Evolutionary conservation across 2,329 filamentous ascomycete genomes (phyloP).

Genomic region (Eurotiales sp.): DNA sequence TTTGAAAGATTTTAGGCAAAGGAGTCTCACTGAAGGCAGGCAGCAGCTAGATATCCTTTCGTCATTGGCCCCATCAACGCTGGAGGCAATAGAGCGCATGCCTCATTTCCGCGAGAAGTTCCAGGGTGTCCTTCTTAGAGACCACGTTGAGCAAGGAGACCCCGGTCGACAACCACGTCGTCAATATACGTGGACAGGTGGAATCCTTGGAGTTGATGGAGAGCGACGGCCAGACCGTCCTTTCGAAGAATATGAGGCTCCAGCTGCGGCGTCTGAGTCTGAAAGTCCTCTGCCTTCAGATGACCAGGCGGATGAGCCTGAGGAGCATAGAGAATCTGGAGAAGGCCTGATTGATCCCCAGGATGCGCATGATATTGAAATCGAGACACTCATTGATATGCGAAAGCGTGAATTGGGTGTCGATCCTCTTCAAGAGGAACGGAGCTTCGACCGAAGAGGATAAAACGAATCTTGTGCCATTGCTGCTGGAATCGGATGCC

Average conservation of each 20-base stretch:
- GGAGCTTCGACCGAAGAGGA: conserved; percentile 10
- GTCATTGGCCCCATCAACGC: conserved; percentile 32
- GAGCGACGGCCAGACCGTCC: conserved; percentile 15
- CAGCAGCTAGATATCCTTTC: conserved; percentile 27
- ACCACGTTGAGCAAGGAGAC: conserved; percentile 25
- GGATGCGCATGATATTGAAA: conserved; percentile 26
- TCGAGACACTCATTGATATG: conserved; percentile 19
- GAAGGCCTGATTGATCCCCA: conserved; percentile 19
- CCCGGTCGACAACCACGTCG: conserved; percentile 14
- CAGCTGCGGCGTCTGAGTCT: background rate
- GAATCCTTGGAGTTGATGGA: conserved; percentile 29
- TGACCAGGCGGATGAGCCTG: conserved; percentile 2
- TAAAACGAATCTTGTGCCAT: too few relatives aligned
- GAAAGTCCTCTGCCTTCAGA: background rate
- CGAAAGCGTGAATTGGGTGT: conserved; percentile 14
- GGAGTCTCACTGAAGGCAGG: conserved; percentile 32
- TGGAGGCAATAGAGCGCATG: conserved; percentile 34
- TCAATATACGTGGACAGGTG: conserved; percentile 33
- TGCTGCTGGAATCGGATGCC: too few relatives aligned
- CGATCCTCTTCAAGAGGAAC: conserved; percentile 19
- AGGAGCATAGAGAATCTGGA: background rate
- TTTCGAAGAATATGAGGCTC: background rate
- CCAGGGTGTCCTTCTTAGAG: conserved; percentile 39
- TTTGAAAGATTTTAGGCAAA: conserved; percentile 33
- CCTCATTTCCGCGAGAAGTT: conserved; percentile 39